Evolutionary conservation across 2,329 filamentous ascomycete genomes (phyloP).

Genomic region (Aureobasidium sp.): DNA sequence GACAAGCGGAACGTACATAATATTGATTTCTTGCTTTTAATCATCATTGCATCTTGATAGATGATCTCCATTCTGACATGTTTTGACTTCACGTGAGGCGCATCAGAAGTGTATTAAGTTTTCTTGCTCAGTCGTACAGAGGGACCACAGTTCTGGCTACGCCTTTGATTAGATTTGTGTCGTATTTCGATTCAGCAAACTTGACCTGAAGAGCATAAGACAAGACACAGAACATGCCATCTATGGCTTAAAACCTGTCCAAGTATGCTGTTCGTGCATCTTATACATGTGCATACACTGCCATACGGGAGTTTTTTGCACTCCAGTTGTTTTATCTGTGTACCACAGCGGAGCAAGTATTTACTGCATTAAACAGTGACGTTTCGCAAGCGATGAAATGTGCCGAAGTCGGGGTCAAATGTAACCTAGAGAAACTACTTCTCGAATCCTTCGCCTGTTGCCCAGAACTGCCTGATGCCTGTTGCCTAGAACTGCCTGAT

Average conservation of each 20-base stretch:
- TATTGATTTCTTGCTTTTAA: not conserved
- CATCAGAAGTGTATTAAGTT: not conserved
- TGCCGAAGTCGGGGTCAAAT: not conserved
- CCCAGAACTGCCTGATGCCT: not conserved
- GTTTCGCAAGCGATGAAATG: not conserved
- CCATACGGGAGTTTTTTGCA: no score
- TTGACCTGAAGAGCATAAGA: not conserved
- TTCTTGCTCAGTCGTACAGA: not conserved
- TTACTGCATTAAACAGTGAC: not conserved
- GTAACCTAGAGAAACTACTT: not conserved
- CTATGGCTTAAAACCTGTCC: not conserved
- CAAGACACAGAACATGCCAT: not conserved
- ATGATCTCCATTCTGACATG: not conserved
- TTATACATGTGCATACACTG: no score
- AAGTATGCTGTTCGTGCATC: not conserved
- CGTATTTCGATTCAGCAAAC: not conserved
- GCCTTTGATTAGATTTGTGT: not conserved
- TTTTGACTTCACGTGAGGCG: not conserved
- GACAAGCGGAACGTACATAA: conserved; percentile 49
- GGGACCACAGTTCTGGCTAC: not conserved
- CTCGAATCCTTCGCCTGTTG: not conserved
- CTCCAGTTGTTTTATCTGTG: not conserved
- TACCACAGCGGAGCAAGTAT: not conserved
- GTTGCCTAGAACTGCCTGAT: not conserved
- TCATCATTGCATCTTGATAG: not conserved